phyloP scores from a whole-genome alignment of 2,329 filamentous ascomycete species.

The Lachnellula hyalina region DNA sequence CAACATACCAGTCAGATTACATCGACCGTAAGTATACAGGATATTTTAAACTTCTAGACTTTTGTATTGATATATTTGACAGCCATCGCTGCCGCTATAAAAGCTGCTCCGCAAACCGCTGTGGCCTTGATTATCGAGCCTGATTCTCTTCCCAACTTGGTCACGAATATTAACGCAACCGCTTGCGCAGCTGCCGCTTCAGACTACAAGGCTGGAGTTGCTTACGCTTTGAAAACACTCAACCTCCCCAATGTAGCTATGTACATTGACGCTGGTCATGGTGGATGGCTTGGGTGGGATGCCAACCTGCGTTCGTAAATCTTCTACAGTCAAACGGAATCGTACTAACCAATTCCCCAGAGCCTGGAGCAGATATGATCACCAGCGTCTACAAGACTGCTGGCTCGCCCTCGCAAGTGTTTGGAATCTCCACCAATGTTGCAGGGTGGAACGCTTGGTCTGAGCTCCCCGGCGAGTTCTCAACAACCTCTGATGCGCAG shows the following conservation, averaged over 20 bases:
- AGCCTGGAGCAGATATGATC: constrained; percentile 43
- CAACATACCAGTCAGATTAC: constrained; percentile 48
- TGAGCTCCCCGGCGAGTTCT: constrained; percentile 24
- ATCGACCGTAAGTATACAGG: constrained; percentile 40
- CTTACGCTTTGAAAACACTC: constrained; percentile 46
- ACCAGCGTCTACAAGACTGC: constrained; percentile 45
- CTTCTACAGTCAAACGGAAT: background rate
- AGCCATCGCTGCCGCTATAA: constrained; percentile 25
- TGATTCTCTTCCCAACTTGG: constrained; percentile 53
- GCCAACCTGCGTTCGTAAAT: constrained; percentile 40
- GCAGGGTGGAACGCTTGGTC: constrained; percentile 48
- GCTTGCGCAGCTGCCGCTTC: constrained; percentile 45
- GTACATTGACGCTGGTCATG: constrained; percentile 55
- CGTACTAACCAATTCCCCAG: constrained; percentile 8
- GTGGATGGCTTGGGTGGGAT: constrained; percentile 54
- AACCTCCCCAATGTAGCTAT: constrained; percentile 52
- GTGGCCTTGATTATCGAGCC: constrained; percentile 38
- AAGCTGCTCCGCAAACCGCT: constrained; percentile 7
- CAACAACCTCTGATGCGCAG: constrained; percentile 38
- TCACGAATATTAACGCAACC: constrained; percentile 48
- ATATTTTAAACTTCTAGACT: constrained; percentile 37
- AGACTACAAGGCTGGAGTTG: constrained; percentile 45
- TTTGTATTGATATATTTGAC: constrained; percentile 40
- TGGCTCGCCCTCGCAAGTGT: constrained; percentile 44
- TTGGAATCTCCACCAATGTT: constrained; percentile 54